Percentiles rank a stretch among this genome's conserved stretches.
Conservation (phyloP, 78 protist genomes). For the Goniomonas avonlea region DNA sequence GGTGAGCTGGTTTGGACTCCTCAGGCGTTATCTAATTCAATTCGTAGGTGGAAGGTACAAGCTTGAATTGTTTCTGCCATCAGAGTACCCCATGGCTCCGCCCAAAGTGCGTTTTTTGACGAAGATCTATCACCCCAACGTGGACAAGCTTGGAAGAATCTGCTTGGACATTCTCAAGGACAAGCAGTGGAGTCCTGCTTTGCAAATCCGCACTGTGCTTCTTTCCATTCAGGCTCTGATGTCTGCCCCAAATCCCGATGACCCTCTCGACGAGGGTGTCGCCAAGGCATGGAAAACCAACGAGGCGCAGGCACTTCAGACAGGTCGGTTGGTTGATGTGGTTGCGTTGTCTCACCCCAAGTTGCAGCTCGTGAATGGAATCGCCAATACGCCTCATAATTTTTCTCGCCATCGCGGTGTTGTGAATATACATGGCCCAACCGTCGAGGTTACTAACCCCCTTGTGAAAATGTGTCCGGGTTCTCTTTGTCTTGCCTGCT, state of each 20-base stretch:
- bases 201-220: conserved; percentile 89
- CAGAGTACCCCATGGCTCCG: conserved; percentile 93
- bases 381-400: not conserved
- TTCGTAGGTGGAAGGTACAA: conserved; percentile 73
- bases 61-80: conserved; percentile 87
- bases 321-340: not conserved
- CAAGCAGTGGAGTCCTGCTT: conserved; percentile 98
- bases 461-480: too few species aligned
- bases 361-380: not conserved
- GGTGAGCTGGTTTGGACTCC: conserved; percentile 17
- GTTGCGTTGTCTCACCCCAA: not conserved
- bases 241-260: conserved; percentile 88
- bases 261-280: conserved; percentile 74
- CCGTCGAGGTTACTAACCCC: too few species aligned
- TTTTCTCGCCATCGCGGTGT: too few species aligned
- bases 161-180: conserved; percentile 96
- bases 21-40: not conserved
- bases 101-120: conserved; percentile 70
- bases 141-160: conserved; percentile 89
- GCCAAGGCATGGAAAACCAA: conserved; percentile 61
- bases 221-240: conserved; percentile 69
- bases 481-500: too few species aligned
- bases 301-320: conserved; percentile 37
- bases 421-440: too few species aligned
- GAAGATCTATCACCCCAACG: conserved; percentile 96